Base-by-base conservation (phyloP, 2,329 filamentous ascomycete genomes). In the Colletotrichum liaoningense region DNA sequence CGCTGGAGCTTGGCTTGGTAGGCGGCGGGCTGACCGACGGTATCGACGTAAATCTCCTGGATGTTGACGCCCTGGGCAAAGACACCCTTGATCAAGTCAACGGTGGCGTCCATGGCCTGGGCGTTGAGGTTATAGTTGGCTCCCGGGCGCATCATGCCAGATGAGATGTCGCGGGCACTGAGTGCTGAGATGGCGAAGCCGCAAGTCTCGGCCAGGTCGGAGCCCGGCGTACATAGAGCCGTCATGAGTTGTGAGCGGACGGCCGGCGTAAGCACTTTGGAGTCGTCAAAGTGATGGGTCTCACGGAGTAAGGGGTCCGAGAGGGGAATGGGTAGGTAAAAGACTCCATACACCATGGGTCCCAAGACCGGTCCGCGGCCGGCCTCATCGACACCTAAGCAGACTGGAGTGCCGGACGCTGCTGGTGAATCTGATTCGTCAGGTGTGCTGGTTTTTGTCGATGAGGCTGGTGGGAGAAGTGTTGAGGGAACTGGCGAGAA, bases 361-460 rank as follows among this genome's bases (percentile, higher is more conserved):
- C 94, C 96, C 14, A 98, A 89, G n/a, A 98, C 96, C 28, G 96
- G 96, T 1, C 96, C 96, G 79, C 96, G 91, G 58, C 96, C 96
- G 77, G 96, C 96, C 86, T 98, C 96, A 82, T 98, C 96, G 63
- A 98, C 93, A 75, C 96, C 96, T 26, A 98, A 88, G 83, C 94
- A 97, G 79, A 91, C 88, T 69, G 87, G 57, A 80, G 78, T 71
- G 33, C 72, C 72, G 33, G 67, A 42, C 30, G 54, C 54, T 33
- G 69, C 57, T 28, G 66, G 59, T 14, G 80, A 75, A 8, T 81
- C 80, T 16, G 83, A 75, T 33, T 67, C 59, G 8, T 11, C 33
- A 42, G 63, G 22, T 22, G 75, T 65, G 26, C 75, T 55, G 22
- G 69, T 56, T 42, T 76, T 52, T 8, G 63, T 26, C 67, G 73